A percentile compares a stretch with the other conserved stretches of the same genome.
These are phyloP conservation scores for Alternaria gaisen DNA, from an alignment of 2,329 filamentous ascomycete genomes.

Conservation along the genomic window DNA sequence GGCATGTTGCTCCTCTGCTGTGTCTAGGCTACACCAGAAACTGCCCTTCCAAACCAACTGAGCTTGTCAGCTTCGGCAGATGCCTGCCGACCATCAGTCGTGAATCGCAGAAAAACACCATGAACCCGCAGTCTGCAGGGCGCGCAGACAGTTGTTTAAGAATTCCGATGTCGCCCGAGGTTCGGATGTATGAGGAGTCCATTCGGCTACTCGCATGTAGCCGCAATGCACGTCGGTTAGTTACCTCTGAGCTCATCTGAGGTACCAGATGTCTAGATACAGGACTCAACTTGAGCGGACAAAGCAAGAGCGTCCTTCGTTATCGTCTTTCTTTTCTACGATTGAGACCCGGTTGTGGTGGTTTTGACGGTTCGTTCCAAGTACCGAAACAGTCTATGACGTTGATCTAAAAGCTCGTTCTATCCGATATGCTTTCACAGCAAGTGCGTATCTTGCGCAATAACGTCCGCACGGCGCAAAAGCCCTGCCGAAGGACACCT, in stretches of 20 bases:
- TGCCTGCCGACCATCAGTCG: neutral
- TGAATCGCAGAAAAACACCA: neutral
- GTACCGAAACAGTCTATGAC: slow-evolving; percentile 14
- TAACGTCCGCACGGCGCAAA: slow-evolving; percentile 8
- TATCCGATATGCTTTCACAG: slow-evolving; percentile 25
- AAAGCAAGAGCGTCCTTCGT: neutral
- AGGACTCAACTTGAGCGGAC: neutral
- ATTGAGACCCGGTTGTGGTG: neutral
- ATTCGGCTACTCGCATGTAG: slow-evolving; percentile 27
- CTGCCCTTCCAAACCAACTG: neutral
- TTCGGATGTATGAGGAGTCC: slow-evolving; percentile 17
- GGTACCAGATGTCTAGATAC: neutral
- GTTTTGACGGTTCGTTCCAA: neutral
- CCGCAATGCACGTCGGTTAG: slow-evolving; percentile 23
- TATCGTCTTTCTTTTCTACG: neutral
- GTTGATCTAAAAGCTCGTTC: slow-evolving; percentile 11
- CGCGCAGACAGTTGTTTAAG: neutral
- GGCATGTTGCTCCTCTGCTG: neutral
- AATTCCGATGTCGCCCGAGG: slow-evolving; percentile 9
- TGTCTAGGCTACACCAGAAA: neutral
- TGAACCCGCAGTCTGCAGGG: neutral
- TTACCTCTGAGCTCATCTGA: slow-evolving; percentile 11
- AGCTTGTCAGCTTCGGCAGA: neutral
- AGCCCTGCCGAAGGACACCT: slow-evolving; percentile 10
- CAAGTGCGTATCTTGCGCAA: slow-evolving; percentile 21